Conservation (phyloP, 225 moss, liverwort and hornwort genomes). For the Lunularia cruciata region DNA sequence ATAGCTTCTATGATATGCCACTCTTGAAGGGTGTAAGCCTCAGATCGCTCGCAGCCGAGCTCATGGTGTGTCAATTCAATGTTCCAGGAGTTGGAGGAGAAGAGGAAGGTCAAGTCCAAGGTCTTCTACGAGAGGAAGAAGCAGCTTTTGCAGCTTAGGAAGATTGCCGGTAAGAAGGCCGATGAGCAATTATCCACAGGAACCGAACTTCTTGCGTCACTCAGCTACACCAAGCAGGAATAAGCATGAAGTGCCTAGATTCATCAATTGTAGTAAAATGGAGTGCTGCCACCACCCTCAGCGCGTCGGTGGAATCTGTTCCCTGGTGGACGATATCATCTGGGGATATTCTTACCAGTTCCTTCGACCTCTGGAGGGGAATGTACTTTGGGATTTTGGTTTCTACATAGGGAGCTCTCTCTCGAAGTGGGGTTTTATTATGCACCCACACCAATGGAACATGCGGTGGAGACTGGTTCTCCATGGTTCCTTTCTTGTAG, state of each 20-base stretch:
- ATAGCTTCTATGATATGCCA: too few species aligned
- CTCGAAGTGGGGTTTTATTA: not conserved
- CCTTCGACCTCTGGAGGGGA: not conserved
- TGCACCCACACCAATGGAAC: not conserved
- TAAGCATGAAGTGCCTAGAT: not conserved
- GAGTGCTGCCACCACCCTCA: not conserved
- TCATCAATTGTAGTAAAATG: not conserved
- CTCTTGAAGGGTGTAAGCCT: too few species aligned
- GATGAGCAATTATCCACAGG: constrained; percentile 62
- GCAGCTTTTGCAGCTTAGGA: constrained; percentile 72
- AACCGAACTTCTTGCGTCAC: constrained; percentile 58
- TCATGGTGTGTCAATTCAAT: too few species aligned
- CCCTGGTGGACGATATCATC: not conserved
- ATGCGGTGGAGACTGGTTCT: not conserved
- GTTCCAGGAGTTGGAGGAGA: constrained; percentile 76
- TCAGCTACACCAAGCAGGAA: constrained; percentile 41
- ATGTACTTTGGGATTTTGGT: not conserved
- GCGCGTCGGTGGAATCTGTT: not conserved
- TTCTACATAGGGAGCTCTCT: too few species aligned
- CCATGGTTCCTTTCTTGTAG: constrained; percentile 2
- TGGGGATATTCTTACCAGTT: not conserved
- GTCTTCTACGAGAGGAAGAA: constrained; percentile 87
- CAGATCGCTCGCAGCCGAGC: too few species aligned
- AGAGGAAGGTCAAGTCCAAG: constrained; percentile 85
- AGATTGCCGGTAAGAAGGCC: constrained; percentile 59